A percentile compares a stretch with the other conserved stretches of the same genome.
Conservation (phyloP, 345 rosid species). For the Jatropha curcas region DNA sequence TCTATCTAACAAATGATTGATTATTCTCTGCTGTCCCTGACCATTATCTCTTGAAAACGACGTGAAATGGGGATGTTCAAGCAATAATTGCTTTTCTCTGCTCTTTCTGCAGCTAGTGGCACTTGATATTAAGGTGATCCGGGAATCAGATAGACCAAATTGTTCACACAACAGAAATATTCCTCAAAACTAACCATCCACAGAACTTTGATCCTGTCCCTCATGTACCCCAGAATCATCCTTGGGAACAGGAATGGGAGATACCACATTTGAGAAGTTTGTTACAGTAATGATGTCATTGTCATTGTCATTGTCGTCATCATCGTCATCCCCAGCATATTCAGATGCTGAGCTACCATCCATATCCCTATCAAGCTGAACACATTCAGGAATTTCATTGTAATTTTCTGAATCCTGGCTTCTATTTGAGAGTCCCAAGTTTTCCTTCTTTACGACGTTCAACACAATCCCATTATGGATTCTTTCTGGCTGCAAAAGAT, state of each 20-base stretch:
- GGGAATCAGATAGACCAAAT: background rate
- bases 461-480: slow-evolving; percentile 67
- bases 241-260: slow-evolving; percentile 1
- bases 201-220: slow-evolving; percentile 12
- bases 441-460: slow-evolving; percentile 68
- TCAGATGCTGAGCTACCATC: slow-evolving; percentile 74
- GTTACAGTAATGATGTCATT: slow-evolving; percentile 5
- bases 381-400: slow-evolving; percentile 55
- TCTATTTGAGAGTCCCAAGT: slow-evolving; percentile 42
- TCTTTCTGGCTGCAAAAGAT: slow-evolving; percentile 77
- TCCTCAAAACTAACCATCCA: slow-evolving; percentile 10
- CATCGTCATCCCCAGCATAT: slow-evolving; percentile 27
- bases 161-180: background rate
- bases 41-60: background rate
- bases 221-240: slow-evolving; percentile 8
- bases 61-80: background rate
- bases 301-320: slow-evolving; percentile 27
- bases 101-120: background rate
- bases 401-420: slow-evolving; percentile 38
- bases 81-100: background rate
- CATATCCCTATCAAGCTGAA: slow-evolving; percentile 69
- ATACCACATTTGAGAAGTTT: slow-evolving; percentile 3
- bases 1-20: background rate
- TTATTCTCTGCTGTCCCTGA: background rate
- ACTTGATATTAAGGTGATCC: background rate